These are phyloP conservation scores for Raffaelea ambrosiae DNA, from an alignment of 2,329 filamentous ascomycete species.

Conservation along the genomic window DNA sequence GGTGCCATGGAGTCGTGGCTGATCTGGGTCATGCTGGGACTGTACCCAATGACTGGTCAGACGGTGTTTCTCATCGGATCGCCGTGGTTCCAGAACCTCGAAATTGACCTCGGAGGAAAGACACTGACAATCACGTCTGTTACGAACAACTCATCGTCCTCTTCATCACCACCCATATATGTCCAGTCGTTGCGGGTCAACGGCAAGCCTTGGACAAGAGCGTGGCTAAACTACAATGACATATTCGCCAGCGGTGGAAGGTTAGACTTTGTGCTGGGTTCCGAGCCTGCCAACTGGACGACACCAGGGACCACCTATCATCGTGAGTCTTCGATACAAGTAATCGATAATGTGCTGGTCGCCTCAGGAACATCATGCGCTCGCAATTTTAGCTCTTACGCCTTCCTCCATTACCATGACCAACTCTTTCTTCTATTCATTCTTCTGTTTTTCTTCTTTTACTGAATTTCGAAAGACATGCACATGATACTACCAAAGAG, in stretches of 20 bases:
- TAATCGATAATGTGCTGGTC: too few species aligned
- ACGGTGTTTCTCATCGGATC: slow-evolving; percentile 58
- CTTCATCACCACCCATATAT: slow-evolving; percentile 32
- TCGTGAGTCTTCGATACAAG: too few species aligned
- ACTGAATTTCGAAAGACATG: too few species aligned
- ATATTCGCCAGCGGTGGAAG: slow-evolving; percentile 56
- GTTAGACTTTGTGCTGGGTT: slow-evolving; percentile 56
- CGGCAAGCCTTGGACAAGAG: slow-evolving; percentile 50
- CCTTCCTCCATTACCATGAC: too few species aligned
- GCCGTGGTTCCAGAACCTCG: slow-evolving; percentile 54
- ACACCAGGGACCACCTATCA: slow-evolving; percentile 45
- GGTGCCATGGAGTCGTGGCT: slow-evolving; percentile 67
- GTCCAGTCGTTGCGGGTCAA: slow-evolving; percentile 62
- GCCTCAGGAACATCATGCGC: too few species aligned
- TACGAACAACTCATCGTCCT: too few species aligned
- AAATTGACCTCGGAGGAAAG: slow-evolving; percentile 49
- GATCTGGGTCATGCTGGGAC: slow-evolving; percentile 59
- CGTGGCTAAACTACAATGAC: slow-evolving; percentile 59
- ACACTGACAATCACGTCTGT: slow-evolving; percentile 42
- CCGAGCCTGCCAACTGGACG: slow-evolving; percentile 40
- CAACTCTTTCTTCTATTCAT: too few species aligned
- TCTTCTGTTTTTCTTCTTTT: too few species aligned
- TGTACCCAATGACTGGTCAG: slow-evolving; percentile 61
- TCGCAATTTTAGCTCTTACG: too few species aligned
- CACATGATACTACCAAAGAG: too few species aligned